Base-by-base conservation (phyloP, 768 basidiomycete genomes). In the Stropharia rugosoannulata region DNA sequence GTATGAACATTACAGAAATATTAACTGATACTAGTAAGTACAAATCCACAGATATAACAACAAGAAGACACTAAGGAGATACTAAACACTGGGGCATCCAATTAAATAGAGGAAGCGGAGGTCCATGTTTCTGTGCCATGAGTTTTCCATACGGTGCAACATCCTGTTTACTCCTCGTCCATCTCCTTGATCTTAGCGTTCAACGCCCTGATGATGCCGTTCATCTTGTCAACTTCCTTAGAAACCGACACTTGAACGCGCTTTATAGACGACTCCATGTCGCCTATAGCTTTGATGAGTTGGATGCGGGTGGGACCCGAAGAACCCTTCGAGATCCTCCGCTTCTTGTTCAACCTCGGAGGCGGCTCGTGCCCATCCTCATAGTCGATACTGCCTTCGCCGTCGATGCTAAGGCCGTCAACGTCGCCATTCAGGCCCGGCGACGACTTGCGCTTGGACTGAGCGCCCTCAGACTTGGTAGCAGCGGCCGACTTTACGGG, bases 191-290 rank as follows among this genome's bases (percentile, higher is more conserved):
- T 65, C 49, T 69, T 68, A 18, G 70, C 58, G 47, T 71, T 65
- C 19, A 71, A 65, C 15, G 65, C 62, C 18, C 63, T 58, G 37
- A 70, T 62, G 27, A 72, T 59, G n/a, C 62, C 60, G 48, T 67
- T 67, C 57, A 76, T 67, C 59, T 70, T 70, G 46, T 73, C 68
- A 50, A 75, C 58, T 45, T 76, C 76, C 46, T 68, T 71, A 19
- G 64, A 56, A 47, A 71, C 67, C 10, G 67, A 65, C 11, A 59
- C 50, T 48, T 75, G 71, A 18, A 76, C 59, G 44, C 70, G 71
- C 58, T 68, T 70, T 43, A 73, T 60, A 27, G 71, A 67, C 2
- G 64, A 66, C 56, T 75, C 74, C 38, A 76, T 62, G 16, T 77
- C 75, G 37, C 49, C 62, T 16, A 75, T 64, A 38, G 68, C 66